Base-by-base conservation (phyloP, 352 stramenopile genomes). In the Phytophthora pini region DNA sequence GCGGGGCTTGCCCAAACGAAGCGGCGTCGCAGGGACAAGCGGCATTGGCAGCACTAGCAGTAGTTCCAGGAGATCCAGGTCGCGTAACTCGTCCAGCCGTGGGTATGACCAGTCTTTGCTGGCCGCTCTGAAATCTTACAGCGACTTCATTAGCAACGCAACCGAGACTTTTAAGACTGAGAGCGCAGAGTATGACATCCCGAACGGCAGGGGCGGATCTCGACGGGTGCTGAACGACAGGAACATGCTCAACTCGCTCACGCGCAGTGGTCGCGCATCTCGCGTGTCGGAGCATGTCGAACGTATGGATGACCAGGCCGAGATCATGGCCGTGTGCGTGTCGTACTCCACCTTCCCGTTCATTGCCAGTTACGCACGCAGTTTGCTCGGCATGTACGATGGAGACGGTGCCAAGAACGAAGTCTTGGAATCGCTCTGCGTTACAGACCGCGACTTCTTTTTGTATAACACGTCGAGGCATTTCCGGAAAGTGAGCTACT, bases 311-410 rank as follows among this genome's bases (percentile, higher is more conserved):
- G 87, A 70, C 27, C 83, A 94, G 24, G 82, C 74, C 3, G 77
- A 92, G 46, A 56, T 92, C 27, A 88, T 92, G 79, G 75, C 76
- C 1, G 82, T 94, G 2, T 92, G 82, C 48, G 75, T 92, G 3
- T 90, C 82, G 5, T 94, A 90, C 62, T 92, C 86, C 53, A 94
- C 86, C 5, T 94, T 94, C 47, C 86, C 86, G 41, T 92, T 94
- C 59, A 94, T 94, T 39, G 89, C 86, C 24, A 94, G 83, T 76
- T 94, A 92, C 59, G 86, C 86, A 17, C 80, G 86, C 15, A 90
- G 82, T 64, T 73, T 91, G 20, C 72, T 94, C 2, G 80, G 81
- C 2, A 71, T 92, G 53, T 90, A 90, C 65, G 83, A 92, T 43
- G 81, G 76, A 5, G 77, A 92, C 24, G 72, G 83, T 43, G 79